A percentile compares a stretch with the other conserved stretches of the same genome.
Conservation (phyloP, 257 asterid genomes). For the Lantana camara region DNA sequence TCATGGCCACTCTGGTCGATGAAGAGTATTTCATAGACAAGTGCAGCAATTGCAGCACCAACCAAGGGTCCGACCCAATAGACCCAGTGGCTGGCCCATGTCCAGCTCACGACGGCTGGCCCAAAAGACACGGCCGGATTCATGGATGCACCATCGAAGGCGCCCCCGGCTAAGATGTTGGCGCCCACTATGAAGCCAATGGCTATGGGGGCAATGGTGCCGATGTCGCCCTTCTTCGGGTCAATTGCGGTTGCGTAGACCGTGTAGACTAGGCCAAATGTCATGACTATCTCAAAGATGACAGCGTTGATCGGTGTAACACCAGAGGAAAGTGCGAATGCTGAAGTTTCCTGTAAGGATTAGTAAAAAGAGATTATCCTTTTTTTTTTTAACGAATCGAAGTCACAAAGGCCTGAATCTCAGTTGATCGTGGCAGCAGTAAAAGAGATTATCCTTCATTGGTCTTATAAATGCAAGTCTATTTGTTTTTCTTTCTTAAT, state of each 20-base stretch:
- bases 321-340: conserved; percentile 69
- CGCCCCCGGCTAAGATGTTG: conserved; percentile 88
- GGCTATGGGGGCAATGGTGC: conserved; percentile 79
- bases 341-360: conserved; percentile 72
- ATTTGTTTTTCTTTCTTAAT: too few relatives aligned
- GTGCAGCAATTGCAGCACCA: conserved; percentile 69
- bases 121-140: conserved; percentile 92
- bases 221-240: conserved; percentile 77
- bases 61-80: conserved; percentile 83
- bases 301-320: conserved; percentile 64
- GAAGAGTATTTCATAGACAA: conserved; percentile 66
- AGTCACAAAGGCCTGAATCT: too few relatives aligned
- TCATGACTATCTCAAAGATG: conserved; percentile 82
- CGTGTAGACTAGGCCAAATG: conserved; percentile 79
- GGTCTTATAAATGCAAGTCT: too few relatives aligned
- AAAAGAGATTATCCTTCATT: too few relatives aligned
- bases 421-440: too few relatives aligned
- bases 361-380: too few relatives aligned
- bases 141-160: conserved; percentile 85
- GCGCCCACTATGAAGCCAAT: conserved; percentile 90
- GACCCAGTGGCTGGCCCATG: conserved; percentile 83
- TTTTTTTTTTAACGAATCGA: too few relatives aligned
- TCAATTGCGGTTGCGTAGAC: too few relatives aligned
- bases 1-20: conserved; percentile 61
- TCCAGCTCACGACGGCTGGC: conserved; percentile 86